Conservation (phyloP, 768 basidiomycete species). For the Rhizopogon sp. region DNA sequence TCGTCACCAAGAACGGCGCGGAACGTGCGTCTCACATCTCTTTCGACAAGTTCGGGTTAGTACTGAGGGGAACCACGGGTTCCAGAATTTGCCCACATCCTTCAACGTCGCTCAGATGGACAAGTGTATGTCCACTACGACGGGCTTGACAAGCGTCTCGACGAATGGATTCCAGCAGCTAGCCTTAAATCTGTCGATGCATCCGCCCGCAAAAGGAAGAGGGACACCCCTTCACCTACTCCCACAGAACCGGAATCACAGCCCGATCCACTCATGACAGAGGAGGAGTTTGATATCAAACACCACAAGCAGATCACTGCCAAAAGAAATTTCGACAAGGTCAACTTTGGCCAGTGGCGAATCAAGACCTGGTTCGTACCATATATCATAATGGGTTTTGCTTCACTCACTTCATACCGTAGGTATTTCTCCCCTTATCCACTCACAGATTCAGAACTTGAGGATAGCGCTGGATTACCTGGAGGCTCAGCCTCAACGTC, state of each 20-base stretch:
- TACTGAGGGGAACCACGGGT: neutral
- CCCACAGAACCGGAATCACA: constrained; percentile 10
- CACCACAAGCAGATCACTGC: constrained; percentile 64
- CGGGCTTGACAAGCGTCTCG: constrained; percentile 64
- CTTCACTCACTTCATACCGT: neutral
- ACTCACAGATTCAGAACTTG: constrained; percentile 58
- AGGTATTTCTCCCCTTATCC: constrained; percentile 98
- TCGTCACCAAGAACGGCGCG: constrained; percentile 28
- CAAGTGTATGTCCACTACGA: constrained; percentile 72
- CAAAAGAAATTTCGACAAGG: constrained; percentile 81
- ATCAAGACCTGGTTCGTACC: constrained; percentile 80
- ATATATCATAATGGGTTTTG: neutral
- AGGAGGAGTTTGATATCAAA: constrained; percentile 66
- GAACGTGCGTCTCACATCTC: constrained; percentile 29
- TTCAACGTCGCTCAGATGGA: constrained; percentile 42
- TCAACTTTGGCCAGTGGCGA: constrained; percentile 80
- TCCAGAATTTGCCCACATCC: constrained; percentile 44
- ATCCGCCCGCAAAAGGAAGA: constrained; percentile 15
- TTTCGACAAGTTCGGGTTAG: constrained; percentile 5
- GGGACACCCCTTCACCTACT: constrained; percentile 9
- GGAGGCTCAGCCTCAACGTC: constrained; percentile 21
- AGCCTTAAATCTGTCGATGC: constrained; percentile 20
- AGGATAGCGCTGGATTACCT: constrained; percentile 33
- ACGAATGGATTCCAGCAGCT: constrained; percentile 63
- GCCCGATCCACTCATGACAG: constrained; percentile 42